Evolutionary conservation across 23 red algal species (phyloP), one percentile per base, ranked within the genome.

Genomic region (Pyropia yezoensis): DNA sequence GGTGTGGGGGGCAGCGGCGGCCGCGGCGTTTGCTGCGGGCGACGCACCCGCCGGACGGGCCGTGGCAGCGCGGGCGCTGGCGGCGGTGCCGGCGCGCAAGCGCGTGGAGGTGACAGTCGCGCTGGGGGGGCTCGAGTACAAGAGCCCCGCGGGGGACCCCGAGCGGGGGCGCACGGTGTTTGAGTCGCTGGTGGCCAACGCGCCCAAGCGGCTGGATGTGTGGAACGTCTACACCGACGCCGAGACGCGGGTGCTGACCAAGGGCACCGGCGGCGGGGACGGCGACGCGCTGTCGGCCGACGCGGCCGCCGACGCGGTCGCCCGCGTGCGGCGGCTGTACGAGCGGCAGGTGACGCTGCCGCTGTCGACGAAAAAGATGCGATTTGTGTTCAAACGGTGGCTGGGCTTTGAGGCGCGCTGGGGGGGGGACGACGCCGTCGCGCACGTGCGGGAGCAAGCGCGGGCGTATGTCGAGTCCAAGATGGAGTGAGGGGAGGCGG

Each of bases 171-270:
- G 80, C n/a, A 98, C 94, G 27, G 71, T 91, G 18, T 90, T 98
- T 71, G 85, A 90, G 66, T 77, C 65, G 22, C 61, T 98, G 26
- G 74, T 91, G 9, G 82, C 59, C 51, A 78, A 81, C 22, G 83
- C 88, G 49, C 94, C 94, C 20, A 90, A 87, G 68, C 85, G 94
- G 11, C 57, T 98, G 49, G 94, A 98, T 61, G 52, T 98, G 16
- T 98, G 94, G 94, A 88, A 83, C 62, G 67, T 98, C 25, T 98
- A 98, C 61, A 34, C 91, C 5, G 94, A 98, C 56, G 86, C 91
- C 79, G 94, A 98, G 68, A 59, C 54, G 25, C 32, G 66, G 50
- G 61, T 21, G 55, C 27, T 77, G 12, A 33, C 30, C 30, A 47
- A 47, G 11, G 7, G 39, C 39, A 13, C 7, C 32, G 30, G 51